phyloP scores from a whole-genome alignment of 1,284 basidiomycete genomes.

The Boletus semigastroideus region DNA sequence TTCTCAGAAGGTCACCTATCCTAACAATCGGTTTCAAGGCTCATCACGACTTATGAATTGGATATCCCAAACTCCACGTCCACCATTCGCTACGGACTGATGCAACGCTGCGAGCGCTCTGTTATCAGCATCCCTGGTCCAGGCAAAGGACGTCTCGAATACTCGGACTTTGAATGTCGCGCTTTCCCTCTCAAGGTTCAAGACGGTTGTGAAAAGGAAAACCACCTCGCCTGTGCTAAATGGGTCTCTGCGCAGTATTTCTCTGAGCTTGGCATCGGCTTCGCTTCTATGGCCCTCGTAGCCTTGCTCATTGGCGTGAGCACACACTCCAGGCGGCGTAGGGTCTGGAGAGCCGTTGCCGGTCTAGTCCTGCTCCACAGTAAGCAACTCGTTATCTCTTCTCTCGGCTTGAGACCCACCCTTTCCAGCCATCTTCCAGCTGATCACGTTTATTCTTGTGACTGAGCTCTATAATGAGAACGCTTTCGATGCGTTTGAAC shows the following conservation, averaged over 20 bases:
- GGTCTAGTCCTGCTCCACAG: constrained; percentile 61
- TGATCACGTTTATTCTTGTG: constrained; percentile 63
- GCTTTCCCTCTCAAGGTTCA: constrained; percentile 59
- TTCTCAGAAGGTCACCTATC: constrained; percentile 10
- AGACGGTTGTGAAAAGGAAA: constrained; percentile 64
- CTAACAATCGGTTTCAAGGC: constrained; percentile 45
- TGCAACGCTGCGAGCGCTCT: constrained; percentile 54
- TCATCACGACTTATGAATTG: constrained; percentile 50
- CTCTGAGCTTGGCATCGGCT: constrained; percentile 60
- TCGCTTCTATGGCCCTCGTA: constrained; percentile 55
- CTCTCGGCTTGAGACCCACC: neutral
- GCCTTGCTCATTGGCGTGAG: constrained; percentile 67
- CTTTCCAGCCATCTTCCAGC: constrained; percentile 53
- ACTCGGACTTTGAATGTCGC: constrained; percentile 61
- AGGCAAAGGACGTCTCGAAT: constrained; percentile 45
- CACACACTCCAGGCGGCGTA: constrained; percentile 66
- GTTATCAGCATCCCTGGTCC: constrained; percentile 49
- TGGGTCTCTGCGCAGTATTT: constrained; percentile 73
- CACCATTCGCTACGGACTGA: constrained; percentile 59
- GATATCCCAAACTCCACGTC: constrained; percentile 48
- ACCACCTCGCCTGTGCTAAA: constrained; percentile 57
- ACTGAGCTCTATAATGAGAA: constrained; percentile 55
- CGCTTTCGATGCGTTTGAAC: constrained; percentile 50
- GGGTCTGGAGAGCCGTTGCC: constrained; percentile 72
- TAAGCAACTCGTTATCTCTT: constrained; percentile 30